Conservation (phyloP, 139 green algal species). For the Closterium sp. region DNA sequence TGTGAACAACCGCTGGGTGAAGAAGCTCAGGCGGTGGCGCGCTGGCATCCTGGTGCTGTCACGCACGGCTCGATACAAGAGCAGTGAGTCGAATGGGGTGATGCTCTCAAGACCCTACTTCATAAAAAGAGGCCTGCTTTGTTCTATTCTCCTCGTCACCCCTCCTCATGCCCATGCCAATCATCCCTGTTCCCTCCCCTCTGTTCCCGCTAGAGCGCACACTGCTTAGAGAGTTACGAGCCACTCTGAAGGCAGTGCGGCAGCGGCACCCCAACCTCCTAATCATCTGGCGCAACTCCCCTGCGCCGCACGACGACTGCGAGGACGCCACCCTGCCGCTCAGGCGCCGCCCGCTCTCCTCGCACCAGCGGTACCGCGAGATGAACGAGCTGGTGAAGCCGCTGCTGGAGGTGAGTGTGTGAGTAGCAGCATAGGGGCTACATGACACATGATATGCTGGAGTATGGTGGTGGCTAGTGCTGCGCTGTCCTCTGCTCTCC, state of each 20-base stretch:
- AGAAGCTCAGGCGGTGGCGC: constrained; percentile 11
- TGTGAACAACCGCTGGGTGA: constrained; percentile 1
- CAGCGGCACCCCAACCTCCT: not conserved
- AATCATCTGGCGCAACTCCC: constrained; percentile 4
- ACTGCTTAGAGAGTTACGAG: not conserved
- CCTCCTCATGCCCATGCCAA: not conserved
- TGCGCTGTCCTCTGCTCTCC: not conserved
- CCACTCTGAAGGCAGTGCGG: not conserved
- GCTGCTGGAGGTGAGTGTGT: no score
- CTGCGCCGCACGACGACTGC: not conserved
- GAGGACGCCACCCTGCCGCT: not conserved
- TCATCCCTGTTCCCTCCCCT: not conserved
- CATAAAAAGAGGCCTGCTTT: no score
- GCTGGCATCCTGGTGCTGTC: constrained; percentile 1
- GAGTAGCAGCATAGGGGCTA: no score
- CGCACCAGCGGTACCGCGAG: no score
- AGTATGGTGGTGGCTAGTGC: no score
- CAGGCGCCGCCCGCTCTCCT: not conserved
- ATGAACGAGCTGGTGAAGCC: no score
- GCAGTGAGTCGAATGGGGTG: not conserved
- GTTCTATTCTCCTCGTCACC: not conserved
- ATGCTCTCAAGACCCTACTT: no score
- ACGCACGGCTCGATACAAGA: not conserved
- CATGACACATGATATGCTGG: no score
- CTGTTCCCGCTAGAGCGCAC: not conserved